Base-by-base conservation (phyloP, 371 early-diverging fungal species). In the Zychaea mexicana region DNA sequence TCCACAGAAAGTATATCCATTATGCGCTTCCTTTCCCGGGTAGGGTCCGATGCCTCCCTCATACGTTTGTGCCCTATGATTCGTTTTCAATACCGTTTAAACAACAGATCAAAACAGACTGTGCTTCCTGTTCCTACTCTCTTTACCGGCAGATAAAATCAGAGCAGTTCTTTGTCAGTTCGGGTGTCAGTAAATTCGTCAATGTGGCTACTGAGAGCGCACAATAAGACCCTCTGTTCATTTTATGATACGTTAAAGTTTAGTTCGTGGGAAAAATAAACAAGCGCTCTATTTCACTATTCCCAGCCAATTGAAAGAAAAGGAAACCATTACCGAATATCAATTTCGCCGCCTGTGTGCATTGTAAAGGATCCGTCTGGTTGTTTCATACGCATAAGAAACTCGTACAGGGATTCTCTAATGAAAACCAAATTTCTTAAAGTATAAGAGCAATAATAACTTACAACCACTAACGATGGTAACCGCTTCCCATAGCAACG, bases 1-100 rank as follows among this genome's bases (percentile, higher is more conserved):
- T 2, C 91, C 99, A 76, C 99, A 98, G 64, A 92, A 95, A 0
- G 96, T 93, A 74, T 98, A 98, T 0, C 99, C 98, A 52, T 98
- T 98, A 72, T 99, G 99, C 0, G 98, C 98, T 71, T 99, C 99
- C 12, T 90, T 86, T 2, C 92, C 93, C 0, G 98, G 98, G 53
- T 77, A 78, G 12, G 90, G 88, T 0, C 94, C 96, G 53, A 98
- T 84, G 2, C 99, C 99, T 13, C 99, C 99, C 72, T 98, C 99
- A 73, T 92, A 96, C 0, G 94, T 92, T 71, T 99, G 99, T n/a
- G 82, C 53, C 60, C 68, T 53, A 28, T 42, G 7, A 42, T 42
- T 15, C 33, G 12, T 33, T n/a, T n/a, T n/a, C n/a, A n/a, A n/a
- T n/a, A n/a, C n/a, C n/a, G n/a, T n/a, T n/a, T n/a, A n/a, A n/a